These are phyloP conservation scores for Monosporozyma aerobia DNA, from an alignment of 805 yeast species.

Conservation along the genomic window DNA sequence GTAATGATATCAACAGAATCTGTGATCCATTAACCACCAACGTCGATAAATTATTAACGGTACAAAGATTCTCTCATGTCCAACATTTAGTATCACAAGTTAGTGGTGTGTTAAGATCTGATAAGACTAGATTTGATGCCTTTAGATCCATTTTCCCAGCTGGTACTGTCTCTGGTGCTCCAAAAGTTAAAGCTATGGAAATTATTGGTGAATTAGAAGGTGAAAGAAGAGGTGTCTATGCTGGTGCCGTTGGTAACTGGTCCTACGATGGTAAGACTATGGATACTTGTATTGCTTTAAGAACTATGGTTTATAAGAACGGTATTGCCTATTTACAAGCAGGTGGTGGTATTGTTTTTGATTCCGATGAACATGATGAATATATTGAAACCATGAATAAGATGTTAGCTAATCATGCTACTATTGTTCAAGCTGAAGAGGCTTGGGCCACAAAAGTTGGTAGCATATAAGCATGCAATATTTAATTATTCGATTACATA, in stretches of 20 bases:
- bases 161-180: constrained; percentile 98
- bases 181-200: constrained; percentile 95
- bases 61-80: constrained; percentile 92
- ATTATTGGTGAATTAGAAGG: constrained; percentile 79
- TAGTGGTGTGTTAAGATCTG: constrained; percentile 78
- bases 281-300: constrained; percentile 96
- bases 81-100: constrained; percentile 95
- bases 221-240: constrained; percentile 93
- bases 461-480: constrained; percentile 4
- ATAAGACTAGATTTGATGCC: constrained; percentile 88
- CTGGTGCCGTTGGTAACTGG: constrained; percentile 99
- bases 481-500: neutral
- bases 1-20: constrained; percentile 93
- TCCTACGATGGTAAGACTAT: constrained; percentile 88
- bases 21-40: constrained; percentile 77
- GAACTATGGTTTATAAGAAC: constrained; percentile 94
- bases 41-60: constrained; percentile 81
- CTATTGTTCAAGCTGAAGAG: constrained; percentile 87
- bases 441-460: constrained; percentile 49
- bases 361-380: constrained; percentile 91
- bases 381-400: constrained; percentile 95
- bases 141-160: constrained; percentile 98
- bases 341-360: constrained; percentile 97
- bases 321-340: constrained; percentile 91
- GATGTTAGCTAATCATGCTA: constrained; percentile 85